These are phyloP conservation scores for Phaeodactylum tricornutum DNA, from an alignment of 108 stramenopile species.

Conservation along the genomic window DNA sequence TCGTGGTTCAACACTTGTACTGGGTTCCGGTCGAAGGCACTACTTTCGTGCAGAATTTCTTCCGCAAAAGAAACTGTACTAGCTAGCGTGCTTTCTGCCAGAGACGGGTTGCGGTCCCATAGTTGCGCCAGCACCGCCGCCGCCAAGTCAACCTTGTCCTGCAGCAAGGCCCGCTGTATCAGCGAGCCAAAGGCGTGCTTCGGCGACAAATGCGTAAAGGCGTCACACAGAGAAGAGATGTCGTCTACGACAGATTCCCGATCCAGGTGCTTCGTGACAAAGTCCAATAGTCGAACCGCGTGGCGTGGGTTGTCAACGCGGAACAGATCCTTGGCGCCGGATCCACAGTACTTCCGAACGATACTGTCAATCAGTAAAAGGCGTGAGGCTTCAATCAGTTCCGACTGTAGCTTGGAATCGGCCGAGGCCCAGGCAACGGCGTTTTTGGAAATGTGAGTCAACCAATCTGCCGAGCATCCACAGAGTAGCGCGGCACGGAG, in stretches of 20 bases:
- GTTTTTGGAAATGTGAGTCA: constrained; percentile 43
- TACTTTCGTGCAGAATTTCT: constrained; percentile 20
- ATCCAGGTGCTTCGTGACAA: constrained; percentile 48
- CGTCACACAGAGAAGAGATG: constrained; percentile 52
- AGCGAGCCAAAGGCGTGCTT: constrained; percentile 43
- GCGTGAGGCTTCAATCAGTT: constrained; percentile 68
- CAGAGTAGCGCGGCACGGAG: constrained; percentile 64
- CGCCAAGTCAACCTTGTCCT: constrained; percentile 8
- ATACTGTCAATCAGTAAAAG: constrained; percentile 60
- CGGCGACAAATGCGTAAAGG: constrained; percentile 56
- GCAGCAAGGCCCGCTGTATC: constrained; percentile 36
- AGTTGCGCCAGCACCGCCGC: constrained; percentile 10
- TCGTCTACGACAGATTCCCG: constrained; percentile 37
- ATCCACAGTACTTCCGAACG: constrained; percentile 70
- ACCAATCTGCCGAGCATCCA: constrained; percentile 41
- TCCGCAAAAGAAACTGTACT: constrained; percentile 14
- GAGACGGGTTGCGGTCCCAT: constrained; percentile 4
- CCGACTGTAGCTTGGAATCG: constrained; percentile 46
- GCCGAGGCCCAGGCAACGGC: constrained; percentile 58
- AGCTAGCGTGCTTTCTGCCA: constrained; percentile 14
- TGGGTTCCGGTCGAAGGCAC: not conserved
- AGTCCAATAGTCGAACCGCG: constrained; percentile 47
- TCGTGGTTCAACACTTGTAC: not conserved
- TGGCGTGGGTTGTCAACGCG: constrained; percentile 70
- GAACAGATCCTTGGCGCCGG: constrained; percentile 68